Evolutionary conservation across 768 basidiomycete species (phyloP).

Genomic region (Kwoniella sp.): DNA sequence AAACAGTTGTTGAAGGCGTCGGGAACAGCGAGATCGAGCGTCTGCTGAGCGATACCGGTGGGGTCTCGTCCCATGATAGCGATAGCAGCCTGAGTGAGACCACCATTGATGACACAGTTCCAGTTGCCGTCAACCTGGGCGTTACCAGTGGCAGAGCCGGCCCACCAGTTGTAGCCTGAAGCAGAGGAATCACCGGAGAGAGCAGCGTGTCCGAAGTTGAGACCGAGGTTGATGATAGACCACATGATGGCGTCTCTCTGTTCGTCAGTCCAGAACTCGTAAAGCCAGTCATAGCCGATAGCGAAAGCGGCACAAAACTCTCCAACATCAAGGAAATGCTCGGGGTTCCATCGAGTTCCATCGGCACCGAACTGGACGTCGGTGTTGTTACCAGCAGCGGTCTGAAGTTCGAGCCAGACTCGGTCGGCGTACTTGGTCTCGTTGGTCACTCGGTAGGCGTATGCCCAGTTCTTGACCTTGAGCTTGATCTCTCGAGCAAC

Average conservation of each 20-base stretch:
- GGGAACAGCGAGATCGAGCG: conserved; percentile 69
- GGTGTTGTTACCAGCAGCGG: conserved; percentile 73
- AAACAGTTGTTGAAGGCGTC: conserved; percentile 81
- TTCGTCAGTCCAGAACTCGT: conserved; percentile 74
- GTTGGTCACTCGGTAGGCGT: conserved; percentile 86
- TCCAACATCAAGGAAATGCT: conserved; percentile 83
- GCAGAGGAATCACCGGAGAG: conserved; percentile 58
- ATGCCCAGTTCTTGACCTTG: conserved; percentile 88
- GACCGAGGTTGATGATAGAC: conserved; percentile 77
- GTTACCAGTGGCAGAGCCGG: conserved; percentile 37
- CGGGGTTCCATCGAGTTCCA: conserved; percentile 76
- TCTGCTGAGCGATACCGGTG: conserved; percentile 70
- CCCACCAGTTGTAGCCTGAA: conserved; percentile 74
- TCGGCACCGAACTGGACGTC: conserved; percentile 65
- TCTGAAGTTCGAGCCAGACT: conserved; percentile 76
- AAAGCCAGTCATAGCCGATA: conserved; percentile 95
- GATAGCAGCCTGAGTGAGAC: conserved; percentile 83
- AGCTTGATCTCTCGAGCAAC: conserved; percentile 84
- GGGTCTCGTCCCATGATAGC: conserved; percentile 76
- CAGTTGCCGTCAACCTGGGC: conserved; percentile 74
- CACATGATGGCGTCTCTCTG: conserved; percentile 71
- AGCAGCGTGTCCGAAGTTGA: conserved; percentile 66
- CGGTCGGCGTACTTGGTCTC: conserved; percentile 90
- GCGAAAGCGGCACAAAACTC: conserved; percentile 86
- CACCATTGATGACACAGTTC: conserved; percentile 92